A percentile compares a stretch with the other conserved stretches of the same genome.
Conservation (phyloP, 495 filamentous ascomycete species). For the Emericellopsis terricola region DNA sequence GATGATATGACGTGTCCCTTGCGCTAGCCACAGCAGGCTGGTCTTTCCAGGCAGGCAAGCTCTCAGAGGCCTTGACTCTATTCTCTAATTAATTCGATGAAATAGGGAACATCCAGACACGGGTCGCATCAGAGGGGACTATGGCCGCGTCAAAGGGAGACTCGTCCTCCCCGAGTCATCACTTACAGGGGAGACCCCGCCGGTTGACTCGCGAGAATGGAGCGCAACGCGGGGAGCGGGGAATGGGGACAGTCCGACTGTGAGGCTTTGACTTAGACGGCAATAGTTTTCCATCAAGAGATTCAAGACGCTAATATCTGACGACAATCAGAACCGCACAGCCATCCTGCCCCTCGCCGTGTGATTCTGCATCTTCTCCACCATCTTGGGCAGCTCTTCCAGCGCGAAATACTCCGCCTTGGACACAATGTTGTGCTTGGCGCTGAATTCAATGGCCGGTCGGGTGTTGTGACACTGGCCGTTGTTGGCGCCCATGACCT, state of each 20-base stretch:
- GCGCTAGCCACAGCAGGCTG: no score
- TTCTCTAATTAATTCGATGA: no score
- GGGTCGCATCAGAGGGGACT: background rate
- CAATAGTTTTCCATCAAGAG: background rate
- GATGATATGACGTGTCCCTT: background rate
- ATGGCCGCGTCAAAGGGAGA: background rate
- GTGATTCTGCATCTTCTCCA: background rate
- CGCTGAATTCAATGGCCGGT: background rate
- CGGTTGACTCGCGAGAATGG: no score
- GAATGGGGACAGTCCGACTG: no score
- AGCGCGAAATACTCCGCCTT: background rate
- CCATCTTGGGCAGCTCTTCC: background rate
- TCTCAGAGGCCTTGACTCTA: no score
- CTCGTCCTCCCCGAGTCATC: no score
- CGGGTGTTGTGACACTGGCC: background rate
- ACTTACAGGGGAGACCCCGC: no score
- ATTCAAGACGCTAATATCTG: background rate
- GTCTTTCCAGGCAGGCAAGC: no score
- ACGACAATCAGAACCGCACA: background rate
- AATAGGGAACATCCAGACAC: no score
- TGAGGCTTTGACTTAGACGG: background rate
- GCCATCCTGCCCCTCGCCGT: background rate
- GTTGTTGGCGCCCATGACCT: conserved; percentile 7
- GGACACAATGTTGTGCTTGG: background rate
- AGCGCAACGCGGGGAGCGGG: no score